Base-by-base conservation (phyloP, 345 rosid species). In the Populus alba region DNA sequence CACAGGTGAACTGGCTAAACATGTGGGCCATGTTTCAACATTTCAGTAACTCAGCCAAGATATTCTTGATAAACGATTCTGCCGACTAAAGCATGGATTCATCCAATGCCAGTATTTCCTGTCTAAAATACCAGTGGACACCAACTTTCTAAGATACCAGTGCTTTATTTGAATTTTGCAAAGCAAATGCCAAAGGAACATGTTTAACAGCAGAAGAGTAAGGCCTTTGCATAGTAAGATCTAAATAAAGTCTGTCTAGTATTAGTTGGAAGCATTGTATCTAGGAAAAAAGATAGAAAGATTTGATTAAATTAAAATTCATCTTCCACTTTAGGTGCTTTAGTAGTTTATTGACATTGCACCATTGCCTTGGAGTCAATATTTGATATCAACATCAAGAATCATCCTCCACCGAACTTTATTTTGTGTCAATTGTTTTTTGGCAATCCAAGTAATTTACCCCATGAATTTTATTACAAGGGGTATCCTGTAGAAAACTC, bases 1-100 rank as follows among this genome's bases (percentile, higher is more conserved):
- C 75, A 77, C 81, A 0, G 94, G 94, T 74, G 85, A 81, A 77
- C 87, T 96, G 86, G 89, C 91, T 43, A 91, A 85, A 81, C 86
- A 80, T 70, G 81, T 90, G 57, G 86, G 85, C 67, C 92, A 86
- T 77, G 79, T 79, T 83, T 66, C 93, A 31, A 78, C 86, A 18
- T 78, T 89, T 75, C 85, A 81, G 80, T 87, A 87, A 74, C 85
- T 92, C 71, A 85, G 86, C 68, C 88, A 85, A 72, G 84, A 88
- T 74, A 79, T 86, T 81, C 82, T 92, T 49, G 86, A 80, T 17
- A 84, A 85, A 22, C 88, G 89, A 31, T 85, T 87, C 70, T n/a
- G 62, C 78, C 87, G 78, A 71, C 65, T 31, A 66, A 59, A 59
- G 29, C 63, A 9, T 59, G 63, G 4, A 20, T 18, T 55, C 4